phyloP scores from a whole-genome alignment of 345 rosid genomes.

The Heritiera fomes region DNA sequence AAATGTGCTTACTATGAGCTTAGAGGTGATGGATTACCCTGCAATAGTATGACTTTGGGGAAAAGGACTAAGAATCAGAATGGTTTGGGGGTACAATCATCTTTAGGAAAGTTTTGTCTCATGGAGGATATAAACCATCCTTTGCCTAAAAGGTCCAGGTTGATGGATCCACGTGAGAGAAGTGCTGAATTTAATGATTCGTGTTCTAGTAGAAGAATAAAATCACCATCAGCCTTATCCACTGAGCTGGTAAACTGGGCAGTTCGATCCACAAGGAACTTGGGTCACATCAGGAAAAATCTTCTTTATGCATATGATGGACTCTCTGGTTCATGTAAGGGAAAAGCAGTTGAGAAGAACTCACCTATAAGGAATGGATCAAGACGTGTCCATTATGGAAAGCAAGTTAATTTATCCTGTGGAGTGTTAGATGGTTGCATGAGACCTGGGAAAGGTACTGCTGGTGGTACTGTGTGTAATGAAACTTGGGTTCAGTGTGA shows the following conservation, averaged over 20 bases:
- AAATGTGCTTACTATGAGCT: slow-evolving; percentile 85
- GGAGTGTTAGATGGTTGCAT: slow-evolving; percentile 31
- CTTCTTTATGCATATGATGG: slow-evolving; percentile 52
- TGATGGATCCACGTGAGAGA: slow-evolving; percentile 41
- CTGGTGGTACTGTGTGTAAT: slow-evolving; percentile 35
- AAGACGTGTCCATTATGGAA: slow-evolving; percentile 14
- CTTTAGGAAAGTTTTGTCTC: slow-evolving; percentile 36
- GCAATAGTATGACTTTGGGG: slow-evolving; percentile 35
- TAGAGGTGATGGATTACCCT: slow-evolving; percentile 40
- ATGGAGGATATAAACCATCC: slow-evolving; percentile 33
- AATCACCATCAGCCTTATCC: slow-evolving; percentile 28
- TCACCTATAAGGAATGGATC: slow-evolving; percentile 37
- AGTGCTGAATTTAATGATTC: slow-evolving; percentile 36
- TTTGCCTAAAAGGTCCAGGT: slow-evolving; percentile 56
- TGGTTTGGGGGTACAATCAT: slow-evolving; percentile 44
- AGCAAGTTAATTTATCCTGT: slow-evolving; percentile 29
- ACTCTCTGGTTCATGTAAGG: slow-evolving; percentile 35
- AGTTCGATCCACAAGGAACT: slow-evolving; percentile 53
- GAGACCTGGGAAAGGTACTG: slow-evolving; percentile 34
- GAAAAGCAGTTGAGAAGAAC: slow-evolving; percentile 34
- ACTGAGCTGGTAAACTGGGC: slow-evolving; percentile 33
- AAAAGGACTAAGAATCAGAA: slow-evolving; percentile 45
- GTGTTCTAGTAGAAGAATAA: slow-evolving; percentile 29
- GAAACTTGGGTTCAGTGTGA: slow-evolving; percentile 95
- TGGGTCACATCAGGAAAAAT: slow-evolving; percentile 58